Evolutionary conservation across 169 alveolate species (phyloP).

Genomic region (Plasmodium sp.): DNA sequence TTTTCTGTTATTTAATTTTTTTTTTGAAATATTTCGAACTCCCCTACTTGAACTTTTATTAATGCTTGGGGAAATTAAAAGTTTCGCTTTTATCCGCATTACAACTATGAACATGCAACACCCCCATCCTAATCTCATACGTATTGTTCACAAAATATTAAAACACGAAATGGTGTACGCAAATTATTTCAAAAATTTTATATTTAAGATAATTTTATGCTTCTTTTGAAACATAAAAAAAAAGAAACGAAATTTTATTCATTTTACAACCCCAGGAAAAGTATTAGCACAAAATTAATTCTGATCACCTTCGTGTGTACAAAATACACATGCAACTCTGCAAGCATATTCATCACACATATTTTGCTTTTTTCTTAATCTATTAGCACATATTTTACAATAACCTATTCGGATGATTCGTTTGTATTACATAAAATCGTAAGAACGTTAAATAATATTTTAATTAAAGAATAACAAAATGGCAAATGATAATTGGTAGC

Average conservation of each 20-base stretch:
- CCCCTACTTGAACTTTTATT: neutral
- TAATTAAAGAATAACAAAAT: neutral
- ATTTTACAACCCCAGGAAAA: neutral
- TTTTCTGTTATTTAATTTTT: neutral
- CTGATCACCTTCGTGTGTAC: neutral
- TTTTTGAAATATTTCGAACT: neutral
- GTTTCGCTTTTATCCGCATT: neutral
- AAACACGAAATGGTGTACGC: neutral
- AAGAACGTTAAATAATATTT: neutral
- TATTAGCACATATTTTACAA: neutral
- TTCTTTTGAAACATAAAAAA: neutral
- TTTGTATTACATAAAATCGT: neutral
- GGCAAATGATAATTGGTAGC: neutral
- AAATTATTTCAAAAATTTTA: neutral
- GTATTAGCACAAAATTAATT: neutral
- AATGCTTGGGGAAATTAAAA: neutral
- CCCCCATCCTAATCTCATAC: neutral
- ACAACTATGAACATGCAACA: neutral
- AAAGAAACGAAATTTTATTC: neutral
- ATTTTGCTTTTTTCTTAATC: neutral
- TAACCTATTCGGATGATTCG: neutral
- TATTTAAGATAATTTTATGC: neutral
- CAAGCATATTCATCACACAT: neutral
- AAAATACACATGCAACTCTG: neutral
- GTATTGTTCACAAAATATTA: neutral